phyloP scores from a whole-genome alignment of 257 asterid species.

The Solanum appendiculatum region DNA sequence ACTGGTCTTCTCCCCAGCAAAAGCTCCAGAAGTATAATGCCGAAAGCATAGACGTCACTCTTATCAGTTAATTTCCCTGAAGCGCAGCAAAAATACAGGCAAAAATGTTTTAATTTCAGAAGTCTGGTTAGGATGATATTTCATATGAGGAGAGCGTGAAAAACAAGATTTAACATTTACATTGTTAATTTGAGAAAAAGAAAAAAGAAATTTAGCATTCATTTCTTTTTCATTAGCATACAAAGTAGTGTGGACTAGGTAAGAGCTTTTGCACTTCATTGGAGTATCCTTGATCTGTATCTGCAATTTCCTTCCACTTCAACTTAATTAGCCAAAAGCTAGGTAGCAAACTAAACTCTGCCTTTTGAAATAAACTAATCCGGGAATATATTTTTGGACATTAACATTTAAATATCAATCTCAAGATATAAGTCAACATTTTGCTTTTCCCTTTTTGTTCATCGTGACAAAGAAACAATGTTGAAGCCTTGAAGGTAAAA shows the following conservation, averaged over 20 bases:
- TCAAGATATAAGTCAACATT: background rate
- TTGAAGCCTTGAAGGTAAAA: background rate
- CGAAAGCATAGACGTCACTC: slow-evolving; percentile 92
- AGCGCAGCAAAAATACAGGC: background rate
- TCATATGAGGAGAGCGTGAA: background rate
- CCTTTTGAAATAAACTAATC: background rate
- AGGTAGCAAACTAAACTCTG: background rate
- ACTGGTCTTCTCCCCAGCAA: slow-evolving; percentile 80
- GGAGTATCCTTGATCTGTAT: background rate
- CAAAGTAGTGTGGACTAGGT: background rate
- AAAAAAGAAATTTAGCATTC: background rate
- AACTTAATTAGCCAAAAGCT: background rate
- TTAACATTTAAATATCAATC: background rate
- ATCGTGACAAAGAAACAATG: background rate
- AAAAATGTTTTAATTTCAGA: background rate
- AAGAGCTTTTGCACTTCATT: background rate
- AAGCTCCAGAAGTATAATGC: slow-evolving; percentile 89
- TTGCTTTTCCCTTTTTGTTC: background rate
- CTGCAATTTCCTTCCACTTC: background rate
- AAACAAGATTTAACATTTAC: background rate
- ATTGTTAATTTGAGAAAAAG: background rate
- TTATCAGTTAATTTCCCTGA: slow-evolving; percentile 90
- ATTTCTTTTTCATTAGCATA: background rate
- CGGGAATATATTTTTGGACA: background rate
- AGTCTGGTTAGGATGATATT: background rate